phyloP scores from a whole-genome alignment of 1,284 basidiomycete genomes.

The Testicularia cyperi region DNA sequence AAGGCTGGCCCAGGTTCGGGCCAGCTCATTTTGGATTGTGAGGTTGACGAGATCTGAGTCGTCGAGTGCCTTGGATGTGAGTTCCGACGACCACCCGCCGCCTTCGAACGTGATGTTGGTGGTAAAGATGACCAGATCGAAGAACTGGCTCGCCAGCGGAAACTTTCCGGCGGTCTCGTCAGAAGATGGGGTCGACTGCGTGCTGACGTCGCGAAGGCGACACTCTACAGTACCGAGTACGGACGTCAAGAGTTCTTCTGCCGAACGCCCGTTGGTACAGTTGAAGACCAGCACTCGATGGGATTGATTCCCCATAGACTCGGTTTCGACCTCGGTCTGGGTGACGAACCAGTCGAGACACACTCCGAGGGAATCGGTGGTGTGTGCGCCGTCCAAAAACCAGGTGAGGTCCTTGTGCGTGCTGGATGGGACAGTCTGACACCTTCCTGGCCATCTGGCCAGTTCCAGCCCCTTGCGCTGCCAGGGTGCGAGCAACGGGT shows the following conservation, averaged over 20 bases:
- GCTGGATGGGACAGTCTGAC: constrained; percentile 74
- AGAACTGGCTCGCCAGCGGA: constrained; percentile 61
- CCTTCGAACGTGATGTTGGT: constrained; percentile 90
- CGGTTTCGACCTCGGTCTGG: constrained; percentile 2
- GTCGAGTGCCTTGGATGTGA: constrained; percentile 45
- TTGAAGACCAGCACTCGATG: constrained; percentile 79
- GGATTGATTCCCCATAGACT: constrained; percentile 62
- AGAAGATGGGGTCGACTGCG: too few species aligned
- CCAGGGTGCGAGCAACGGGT: constrained; percentile 27
- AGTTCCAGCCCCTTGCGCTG: constrained; percentile 70
- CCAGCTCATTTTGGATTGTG: constrained; percentile 49
- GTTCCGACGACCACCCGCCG: constrained; percentile 77
- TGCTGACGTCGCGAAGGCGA: neutral
- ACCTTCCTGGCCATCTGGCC: constrained; percentile 93
- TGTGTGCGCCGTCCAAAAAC: constrained; percentile 96
- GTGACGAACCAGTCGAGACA: constrained; percentile 78
- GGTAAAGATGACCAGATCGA: constrained; percentile 87
- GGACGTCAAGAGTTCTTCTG: constrained; percentile 70
- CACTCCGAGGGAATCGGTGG: constrained; percentile 80
- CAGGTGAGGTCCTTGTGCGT: constrained; percentile 66
- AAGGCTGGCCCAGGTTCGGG: constrained; percentile 41
- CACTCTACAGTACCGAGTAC: constrained; percentile 63
- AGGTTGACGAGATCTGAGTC: constrained; percentile 43
- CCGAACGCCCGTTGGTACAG: constrained; percentile 87
- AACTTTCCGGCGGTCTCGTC: too few species aligned